Evolutionary conservation across 768 basidiomycete species (phyloP), one percentile per base, ranked within the genome.

Genomic region (Russula olivacea): DNA sequence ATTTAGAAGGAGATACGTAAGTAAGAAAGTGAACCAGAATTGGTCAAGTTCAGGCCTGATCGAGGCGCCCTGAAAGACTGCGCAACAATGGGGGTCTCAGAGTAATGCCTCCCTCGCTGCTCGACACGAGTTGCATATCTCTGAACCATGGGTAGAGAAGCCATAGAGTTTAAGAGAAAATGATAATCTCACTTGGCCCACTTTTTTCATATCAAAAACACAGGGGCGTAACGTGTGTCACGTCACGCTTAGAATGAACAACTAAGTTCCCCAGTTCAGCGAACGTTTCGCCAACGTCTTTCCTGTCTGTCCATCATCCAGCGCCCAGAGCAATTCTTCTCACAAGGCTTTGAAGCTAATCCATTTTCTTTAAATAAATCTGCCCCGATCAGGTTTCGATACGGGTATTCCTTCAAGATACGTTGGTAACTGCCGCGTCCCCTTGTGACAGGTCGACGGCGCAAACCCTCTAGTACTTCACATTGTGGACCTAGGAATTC

Each of bases 201-300:
- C 49, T 19, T 28, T 45, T 32, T 51, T 51, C 17, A 23, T 9
- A 10, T 41, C 11, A 2, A 7, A 23, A 49, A 66, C 43, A 53
- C 50, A 52, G 59, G 65, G 58, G 56, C 55, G 67, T 68, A 66
- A 68, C 67, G 40, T 34, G 25, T 11, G 65, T 68, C 67, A 68
- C 67, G 65, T 68, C 67, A 68, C 67, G 58, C 67, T 66, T 68
- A 68, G 67, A 68, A 68, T 61, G 67, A 68, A 64, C 63, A 64
- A 68, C 67, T 68, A 68, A 58, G 67, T 68, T 68, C 67, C 66
- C 67, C 62, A 68, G 67, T 68, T 68, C 67, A 68, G 65, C 55
- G 51, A 57, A 68, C 57, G 58, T 65, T 55, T 63, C 54, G 61
- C 59, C 61, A 55, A 61, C 65, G 56, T 66, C 58, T 51, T 48